These are phyloP conservation scores for Tillandsia leiboldiana DNA, from an alignment of 176 grass and related monocot species.

Conservation along the genomic window DNA sequence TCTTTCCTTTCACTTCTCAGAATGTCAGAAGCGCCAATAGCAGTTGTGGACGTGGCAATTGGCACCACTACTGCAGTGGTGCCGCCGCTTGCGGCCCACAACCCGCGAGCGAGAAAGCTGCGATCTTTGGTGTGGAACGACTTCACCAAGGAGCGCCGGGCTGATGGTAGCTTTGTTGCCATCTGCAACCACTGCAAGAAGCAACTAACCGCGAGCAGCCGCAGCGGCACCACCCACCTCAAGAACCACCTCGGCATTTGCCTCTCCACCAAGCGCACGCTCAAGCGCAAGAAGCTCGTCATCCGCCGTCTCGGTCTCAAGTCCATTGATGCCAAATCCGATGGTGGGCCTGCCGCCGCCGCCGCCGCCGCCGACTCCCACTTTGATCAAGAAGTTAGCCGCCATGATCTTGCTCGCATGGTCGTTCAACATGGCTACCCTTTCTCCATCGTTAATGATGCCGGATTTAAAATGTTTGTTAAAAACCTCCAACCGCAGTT, in stretches of 20 bases:
- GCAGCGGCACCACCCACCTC: slow-evolving; percentile 85
- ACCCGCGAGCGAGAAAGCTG: slow-evolving; percentile 66
- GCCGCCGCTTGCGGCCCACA: slow-evolving; percentile 24
- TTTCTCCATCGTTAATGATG: slow-evolving; percentile 81
- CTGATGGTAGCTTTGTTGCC: slow-evolving; percentile 72
- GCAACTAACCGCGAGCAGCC: slow-evolving; percentile 94
- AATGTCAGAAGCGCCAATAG: background rate
- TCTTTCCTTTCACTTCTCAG: no score
- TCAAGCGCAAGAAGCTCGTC: slow-evolving; percentile 74
- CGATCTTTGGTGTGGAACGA: slow-evolving; percentile 92
- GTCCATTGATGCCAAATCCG: slow-evolving; percentile 31
- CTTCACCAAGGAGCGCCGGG: slow-evolving; percentile 82
- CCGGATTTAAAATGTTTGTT: slow-evolving; percentile 75
- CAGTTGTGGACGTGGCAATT: slow-evolving; percentile 10
- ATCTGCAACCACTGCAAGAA: slow-evolving; percentile 99
- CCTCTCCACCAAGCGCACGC: slow-evolving; percentile 50
- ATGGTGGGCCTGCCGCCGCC: slow-evolving; percentile 28
- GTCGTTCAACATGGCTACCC: slow-evolving; percentile 91
- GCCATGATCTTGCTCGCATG: slow-evolving; percentile 69
- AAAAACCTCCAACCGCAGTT: slow-evolving; percentile 92
- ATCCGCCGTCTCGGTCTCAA: slow-evolving; percentile 60
- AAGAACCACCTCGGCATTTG: slow-evolving; percentile 87
- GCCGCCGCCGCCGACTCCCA: slow-evolving; percentile 35
- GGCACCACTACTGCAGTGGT: background rate
- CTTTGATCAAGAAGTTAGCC: slow-evolving; percentile 84